Evolutionary conservation across 345 rosid species (phyloP).

Genomic region (Nasturtium officinale): DNA sequence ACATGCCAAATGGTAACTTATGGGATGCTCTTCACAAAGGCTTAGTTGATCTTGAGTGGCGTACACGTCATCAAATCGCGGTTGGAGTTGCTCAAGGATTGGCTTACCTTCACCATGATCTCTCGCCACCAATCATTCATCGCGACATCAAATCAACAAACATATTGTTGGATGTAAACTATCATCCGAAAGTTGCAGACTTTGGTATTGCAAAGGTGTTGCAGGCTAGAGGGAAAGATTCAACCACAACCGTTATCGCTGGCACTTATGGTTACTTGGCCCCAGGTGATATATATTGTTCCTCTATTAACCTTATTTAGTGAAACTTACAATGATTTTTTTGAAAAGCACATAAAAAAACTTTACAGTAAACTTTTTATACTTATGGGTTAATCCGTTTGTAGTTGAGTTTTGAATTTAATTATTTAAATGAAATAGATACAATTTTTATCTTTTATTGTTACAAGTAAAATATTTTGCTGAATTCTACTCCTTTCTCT

Average conservation of each 20-base stretch:
- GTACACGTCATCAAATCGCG: slow-evolving; percentile 82
- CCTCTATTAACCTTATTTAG: background rate
- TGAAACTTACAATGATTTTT: background rate
- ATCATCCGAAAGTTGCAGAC: slow-evolving; percentile 89
- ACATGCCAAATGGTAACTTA: slow-evolving; percentile 85
- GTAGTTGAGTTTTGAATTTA: too few relatives aligned
- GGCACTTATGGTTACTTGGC: slow-evolving; percentile 97
- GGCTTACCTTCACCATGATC: slow-evolving; percentile 92
- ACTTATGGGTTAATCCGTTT: too few relatives aligned
- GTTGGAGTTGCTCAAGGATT: slow-evolving; percentile 90
- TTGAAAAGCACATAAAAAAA: background rate
- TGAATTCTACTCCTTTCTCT: too few relatives aligned
- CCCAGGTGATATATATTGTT: slow-evolving; percentile 58
- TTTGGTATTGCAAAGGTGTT: slow-evolving; percentile 94
- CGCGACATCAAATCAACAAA: slow-evolving; percentile 94
- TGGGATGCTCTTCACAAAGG: slow-evolving; percentile 89
- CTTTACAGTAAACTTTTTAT: too few relatives aligned
- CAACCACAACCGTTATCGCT: slow-evolving; percentile 75
- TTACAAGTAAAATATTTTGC: background rate
- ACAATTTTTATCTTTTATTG: background rate
- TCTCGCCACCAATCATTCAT: slow-evolving; percentile 73
- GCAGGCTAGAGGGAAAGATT: slow-evolving; percentile 85
- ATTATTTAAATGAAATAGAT: background rate
- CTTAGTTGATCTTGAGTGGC: slow-evolving; percentile 64
- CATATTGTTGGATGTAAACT: slow-evolving; percentile 69